Base-by-base conservation (phyloP, 352 stramenopile species). In the Globisporangium sylvaticum region DNA sequence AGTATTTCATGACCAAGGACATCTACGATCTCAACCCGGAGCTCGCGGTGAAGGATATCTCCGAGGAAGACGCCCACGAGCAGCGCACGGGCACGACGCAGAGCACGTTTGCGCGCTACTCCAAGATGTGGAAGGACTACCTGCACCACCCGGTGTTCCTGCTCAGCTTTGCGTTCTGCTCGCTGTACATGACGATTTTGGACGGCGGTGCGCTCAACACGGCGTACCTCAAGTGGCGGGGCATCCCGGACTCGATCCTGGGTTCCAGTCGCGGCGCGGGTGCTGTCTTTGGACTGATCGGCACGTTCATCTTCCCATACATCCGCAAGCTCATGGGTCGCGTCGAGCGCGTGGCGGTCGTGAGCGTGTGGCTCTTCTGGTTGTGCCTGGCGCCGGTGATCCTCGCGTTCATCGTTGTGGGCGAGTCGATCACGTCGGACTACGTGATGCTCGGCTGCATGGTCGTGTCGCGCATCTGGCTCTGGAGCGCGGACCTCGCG, bases 1-100 rank as follows among this genome's bases (percentile, higher is more conserved):
- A 95, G 62, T 91, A 90, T 67, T 79, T 69, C 46, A 88, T 94
- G 80, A 88, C 78, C 4, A 77, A 74, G 27, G 81, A 91, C 32
- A 80, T 91, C 22, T 93, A 93, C 67, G 69, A 76, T 20, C 71
- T 92, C 22, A 73, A 75, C 4, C 78, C 82, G 0, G 69, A 78
- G 34, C 66, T 92, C 15, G 71, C 74, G 1, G 60, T 79, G 5
- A 80, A 82, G 65, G 57, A 78, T 10, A 29, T 70, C 9, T 25
- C 64, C 1, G 61, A 69, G 20, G 56, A 73, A 5, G 68, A 76
- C 44, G 61, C 74, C 1, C 57, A 72, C 7, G 52, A 63, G 59
- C 42, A 60, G 39, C 32, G 54, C 53, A 71, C 34, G 3, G 50
- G n/a, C 32, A 65, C 48, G 64, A 64, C 74, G 60, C 46, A 62